These are phyloP conservation scores for Coemansia asiatica DNA, from an alignment of 192 early-diverging fungal genomes.

Conservation along the genomic window DNA sequence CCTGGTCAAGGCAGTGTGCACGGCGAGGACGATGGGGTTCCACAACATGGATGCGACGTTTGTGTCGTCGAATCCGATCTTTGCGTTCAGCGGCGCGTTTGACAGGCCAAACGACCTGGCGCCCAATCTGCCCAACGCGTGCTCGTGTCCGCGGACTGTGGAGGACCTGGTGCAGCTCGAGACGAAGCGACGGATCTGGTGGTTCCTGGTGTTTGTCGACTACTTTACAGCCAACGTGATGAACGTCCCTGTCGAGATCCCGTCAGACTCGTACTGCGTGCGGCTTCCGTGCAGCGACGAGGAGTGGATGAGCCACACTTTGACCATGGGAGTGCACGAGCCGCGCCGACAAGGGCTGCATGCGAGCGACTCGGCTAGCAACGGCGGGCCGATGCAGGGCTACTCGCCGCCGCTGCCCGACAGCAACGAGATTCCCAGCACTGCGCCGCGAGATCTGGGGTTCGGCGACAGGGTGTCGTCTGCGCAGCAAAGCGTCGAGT, in stretches of 20 bases:
- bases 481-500: slow-evolving; percentile 35
- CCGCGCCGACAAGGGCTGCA: not conserved
- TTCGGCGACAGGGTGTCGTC: slow-evolving; percentile 44
- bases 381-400: slow-evolving; percentile 1
- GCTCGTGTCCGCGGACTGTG: slow-evolving; percentile 30
- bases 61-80: slow-evolving; percentile 44
- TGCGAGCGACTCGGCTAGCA: not conserved
- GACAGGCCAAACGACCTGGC: slow-evolving; percentile 21
- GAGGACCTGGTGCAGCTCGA: slow-evolving; percentile 39
- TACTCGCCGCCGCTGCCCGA: not conserved
- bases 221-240: slow-evolving; percentile 57
- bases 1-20: slow-evolving; percentile 54
- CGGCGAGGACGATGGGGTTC: slow-evolving; percentile 51
- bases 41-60: slow-evolving; percentile 49
- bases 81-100: slow-evolving; percentile 38
- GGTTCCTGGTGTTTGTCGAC: slow-evolving; percentile 56
- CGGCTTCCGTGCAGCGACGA: slow-evolving; percentile 54
- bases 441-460: slow-evolving; percentile 31
- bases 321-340: slow-evolving; percentile 11
- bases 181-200: slow-evolving; percentile 52
- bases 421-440: not conserved
- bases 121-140: slow-evolving; percentile 5
- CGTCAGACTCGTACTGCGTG: slow-evolving; percentile 55
- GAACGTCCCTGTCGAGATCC: slow-evolving; percentile 53
- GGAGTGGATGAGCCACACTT: slow-evolving; percentile 42